Percentiles rank a stretch among this genome's conserved stretches.
phyloP scores from a whole-genome alignment of 2,329 filamentous ascomycete species.

The Alternaria longipes region DNA sequence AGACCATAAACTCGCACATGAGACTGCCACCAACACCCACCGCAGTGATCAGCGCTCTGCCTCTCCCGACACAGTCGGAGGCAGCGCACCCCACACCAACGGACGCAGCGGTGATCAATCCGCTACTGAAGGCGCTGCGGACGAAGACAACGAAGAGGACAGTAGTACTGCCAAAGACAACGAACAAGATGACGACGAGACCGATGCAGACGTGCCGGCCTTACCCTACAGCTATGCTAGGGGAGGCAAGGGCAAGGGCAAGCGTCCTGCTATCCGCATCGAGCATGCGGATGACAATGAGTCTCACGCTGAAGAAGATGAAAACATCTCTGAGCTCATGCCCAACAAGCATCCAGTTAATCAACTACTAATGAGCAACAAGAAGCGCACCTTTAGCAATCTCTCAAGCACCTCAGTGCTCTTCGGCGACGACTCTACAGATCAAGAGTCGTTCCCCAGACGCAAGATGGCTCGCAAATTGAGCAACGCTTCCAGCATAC shows the following conservation, averaged over 20 bases:
- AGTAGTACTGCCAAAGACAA: slow-evolving; percentile 43
- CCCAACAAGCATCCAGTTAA: slow-evolving; percentile 42
- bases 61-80: slow-evolving; percentile 28
- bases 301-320: slow-evolving; percentile 43
- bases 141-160: slow-evolving; percentile 49
- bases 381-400: slow-evolving; percentile 53
- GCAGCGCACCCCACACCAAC: slow-evolving; percentile 33
- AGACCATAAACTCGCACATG: slow-evolving; percentile 40
- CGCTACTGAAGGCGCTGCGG: slow-evolving; percentile 38
- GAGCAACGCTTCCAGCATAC: slow-evolving; percentile 44
- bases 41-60: slow-evolving; percentile 34
- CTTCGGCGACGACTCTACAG: slow-evolving; percentile 47
- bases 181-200: slow-evolving; percentile 46
- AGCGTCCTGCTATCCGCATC: slow-evolving; percentile 48
- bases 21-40: slow-evolving; percentile 30
- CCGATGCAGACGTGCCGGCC: slow-evolving; percentile 45
- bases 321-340: slow-evolving; percentile 37
- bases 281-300: slow-evolving; percentile 45
- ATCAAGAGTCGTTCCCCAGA: slow-evolving; percentile 47
- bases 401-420: slow-evolving; percentile 50
- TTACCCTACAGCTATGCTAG: slow-evolving; percentile 45
- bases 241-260: slow-evolving; percentile 48
- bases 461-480: slow-evolving; percentile 50
- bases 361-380: slow-evolving; percentile 41
- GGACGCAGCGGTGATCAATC: slow-evolving; percentile 40